phyloP scores from a whole-genome alignment of 1,284 basidiomycete genomes.

The Afroboletus lepidellus region DNA sequence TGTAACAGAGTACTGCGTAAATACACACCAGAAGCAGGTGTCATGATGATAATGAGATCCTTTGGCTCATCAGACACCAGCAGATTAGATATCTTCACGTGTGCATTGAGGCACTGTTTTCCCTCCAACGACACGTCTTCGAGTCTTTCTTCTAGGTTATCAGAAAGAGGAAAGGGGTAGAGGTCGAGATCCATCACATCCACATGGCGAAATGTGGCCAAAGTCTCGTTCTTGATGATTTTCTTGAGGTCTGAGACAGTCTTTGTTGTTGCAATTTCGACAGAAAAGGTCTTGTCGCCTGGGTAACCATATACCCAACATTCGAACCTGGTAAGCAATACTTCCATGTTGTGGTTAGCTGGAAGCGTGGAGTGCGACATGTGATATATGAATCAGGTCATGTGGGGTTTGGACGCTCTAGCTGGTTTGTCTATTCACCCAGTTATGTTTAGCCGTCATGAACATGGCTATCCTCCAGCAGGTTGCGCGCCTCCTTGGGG shows the following conservation, averaged over 20 bases:
- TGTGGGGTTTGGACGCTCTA: too few species aligned
- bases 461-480: conserved; percentile 71
- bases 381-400: too few species aligned
- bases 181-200: background rate
- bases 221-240: background rate
- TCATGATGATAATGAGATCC: background rate
- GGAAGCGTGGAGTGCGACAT: too few species aligned
- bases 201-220: background rate
- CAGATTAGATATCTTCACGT: background rate
- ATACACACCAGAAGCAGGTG: background rate
- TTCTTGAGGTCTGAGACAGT: background rate
- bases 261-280: background rate
- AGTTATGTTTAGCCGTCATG: too few species aligned
- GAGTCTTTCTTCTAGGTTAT: background rate
- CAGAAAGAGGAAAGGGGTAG: background rate
- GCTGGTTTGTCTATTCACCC: too few species aligned
- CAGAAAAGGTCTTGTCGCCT: background rate
- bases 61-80: background rate
- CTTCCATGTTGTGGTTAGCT: too few species aligned
- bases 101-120: background rate
- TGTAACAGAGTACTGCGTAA: background rate
- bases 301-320: too few species aligned
- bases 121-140: background rate
- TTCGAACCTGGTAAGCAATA: too few species aligned
- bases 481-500: conserved; percentile 71